A percentile compares a stretch with the other conserved stretches of the same genome.
Conservation (phyloP, 345 rosid species). For the Fremontodendron californicum region DNA sequence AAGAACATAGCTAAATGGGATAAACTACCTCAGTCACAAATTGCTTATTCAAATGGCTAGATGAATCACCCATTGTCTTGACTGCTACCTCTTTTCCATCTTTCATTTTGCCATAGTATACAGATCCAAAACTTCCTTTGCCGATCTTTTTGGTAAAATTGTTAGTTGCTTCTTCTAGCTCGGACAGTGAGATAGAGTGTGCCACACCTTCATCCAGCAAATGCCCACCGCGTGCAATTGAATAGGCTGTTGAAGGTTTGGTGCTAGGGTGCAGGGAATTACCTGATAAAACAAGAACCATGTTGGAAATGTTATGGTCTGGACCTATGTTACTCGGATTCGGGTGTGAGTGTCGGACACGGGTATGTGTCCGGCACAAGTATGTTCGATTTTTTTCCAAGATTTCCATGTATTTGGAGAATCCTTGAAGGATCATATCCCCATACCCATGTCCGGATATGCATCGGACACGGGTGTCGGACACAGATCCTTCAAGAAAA, state of each 20-base stretch:
- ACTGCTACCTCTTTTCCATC: constrained; percentile 96
- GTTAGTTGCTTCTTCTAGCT: constrained; percentile 76
- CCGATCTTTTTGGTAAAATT: constrained; percentile 76
- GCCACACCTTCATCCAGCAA: constrained; percentile 77
- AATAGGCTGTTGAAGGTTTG: constrained; percentile 50
- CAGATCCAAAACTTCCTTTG: constrained; percentile 90
- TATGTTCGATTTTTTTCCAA: too few species aligned
- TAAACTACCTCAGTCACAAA: constrained; percentile 92
- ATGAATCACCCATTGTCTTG: constrained; percentile 72
- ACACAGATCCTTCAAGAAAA: too few species aligned
- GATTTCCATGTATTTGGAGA: too few species aligned
- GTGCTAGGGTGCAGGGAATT: constrained; percentile 38
- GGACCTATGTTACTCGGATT: too few species aligned
- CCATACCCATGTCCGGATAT: too few species aligned
- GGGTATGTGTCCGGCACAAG: too few species aligned
- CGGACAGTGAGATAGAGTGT: constrained; percentile 59
- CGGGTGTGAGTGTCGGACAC: too few species aligned
- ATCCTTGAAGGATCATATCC: too few species aligned
- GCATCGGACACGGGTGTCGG: too few species aligned
- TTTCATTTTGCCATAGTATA: constrained; percentile 89
- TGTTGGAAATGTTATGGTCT: constrained; percentile 10
- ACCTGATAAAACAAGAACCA: constrained; percentile 35
- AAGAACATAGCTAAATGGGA: constrained; percentile 16
- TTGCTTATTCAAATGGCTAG: constrained; percentile 62
- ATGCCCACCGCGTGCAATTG: constrained; percentile 59